These are phyloP conservation scores for Alternaria longipes DNA, from an alignment of 2,329 filamentous ascomycete genomes.

Conservation along the genomic window DNA sequence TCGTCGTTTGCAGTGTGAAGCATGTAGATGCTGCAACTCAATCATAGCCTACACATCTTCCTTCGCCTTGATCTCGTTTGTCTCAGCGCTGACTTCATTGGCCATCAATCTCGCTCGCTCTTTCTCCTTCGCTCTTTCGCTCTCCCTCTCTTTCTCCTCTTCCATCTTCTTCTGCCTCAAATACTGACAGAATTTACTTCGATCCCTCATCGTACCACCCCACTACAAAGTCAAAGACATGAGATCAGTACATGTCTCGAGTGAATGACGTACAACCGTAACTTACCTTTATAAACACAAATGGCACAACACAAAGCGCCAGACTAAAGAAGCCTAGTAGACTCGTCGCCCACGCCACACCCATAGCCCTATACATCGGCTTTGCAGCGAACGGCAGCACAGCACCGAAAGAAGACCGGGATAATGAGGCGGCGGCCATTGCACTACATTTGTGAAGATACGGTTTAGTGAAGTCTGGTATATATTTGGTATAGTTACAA, in stretches of 20 bases:
- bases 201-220: constrained; percentile 63
- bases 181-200: constrained; percentile 70
- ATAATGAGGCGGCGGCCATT: constrained; percentile 83
- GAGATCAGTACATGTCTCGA: too few species aligned
- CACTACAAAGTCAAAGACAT: constrained; percentile 41
- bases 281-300: constrained; percentile 61
- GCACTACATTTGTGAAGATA: constrained; percentile 55
- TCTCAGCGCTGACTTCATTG: neutral
- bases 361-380: constrained; percentile 72
- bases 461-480: neutral
- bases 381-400: constrained; percentile 58
- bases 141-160: constrained; percentile 34
- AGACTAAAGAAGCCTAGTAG: constrained; percentile 61
- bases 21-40: neutral
- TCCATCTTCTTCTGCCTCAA: constrained; percentile 55
- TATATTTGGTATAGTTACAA: neutral
- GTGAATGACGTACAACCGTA: too few species aligned
- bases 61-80: constrained; percentile 19
- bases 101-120: constrained; percentile 24
- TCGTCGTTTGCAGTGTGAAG: neutral
- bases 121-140: constrained; percentile 23
- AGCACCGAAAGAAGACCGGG: constrained; percentile 80
- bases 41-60: constrained; percentile 15
- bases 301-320: constrained; percentile 64
- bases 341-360: constrained; percentile 72